Percentiles rank a stretch among this genome's conserved stretches.
Conservation (phyloP, 768 basidiomycete species). For the Lepiota venenata region DNA sequence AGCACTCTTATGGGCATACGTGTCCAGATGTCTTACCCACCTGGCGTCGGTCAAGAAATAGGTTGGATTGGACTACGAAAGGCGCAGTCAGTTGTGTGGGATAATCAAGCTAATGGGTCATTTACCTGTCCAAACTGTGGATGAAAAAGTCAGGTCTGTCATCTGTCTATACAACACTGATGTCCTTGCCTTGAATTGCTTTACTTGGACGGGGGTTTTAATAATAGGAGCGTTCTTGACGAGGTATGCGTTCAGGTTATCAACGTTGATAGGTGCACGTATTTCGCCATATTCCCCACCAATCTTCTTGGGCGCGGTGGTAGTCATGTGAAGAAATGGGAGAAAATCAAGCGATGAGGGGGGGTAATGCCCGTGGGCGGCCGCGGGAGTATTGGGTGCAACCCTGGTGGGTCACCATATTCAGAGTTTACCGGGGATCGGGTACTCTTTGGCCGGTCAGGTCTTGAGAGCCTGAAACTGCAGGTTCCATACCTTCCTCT, state of each 20-base stretch:
- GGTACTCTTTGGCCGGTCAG: conserved; percentile 1
- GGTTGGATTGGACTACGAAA: conserved; percentile 84
- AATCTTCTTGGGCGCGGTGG: conserved; percentile 38
- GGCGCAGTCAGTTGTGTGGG: conserved; percentile 2
- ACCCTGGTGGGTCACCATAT: too few species aligned
- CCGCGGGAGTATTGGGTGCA: not conserved
- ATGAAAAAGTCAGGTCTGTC: not conserved
- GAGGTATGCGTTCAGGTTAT: conserved; percentile 66
- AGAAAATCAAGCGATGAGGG: not conserved
- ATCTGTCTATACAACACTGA: not conserved
- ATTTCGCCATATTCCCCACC: conserved; percentile 78
- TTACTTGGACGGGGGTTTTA: conserved; percentile 65
- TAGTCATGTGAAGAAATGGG: conserved; percentile 17
- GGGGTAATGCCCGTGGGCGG: too few species aligned
- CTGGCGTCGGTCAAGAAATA: conserved; percentile 84
- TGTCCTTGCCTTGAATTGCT: conserved; percentile 85
- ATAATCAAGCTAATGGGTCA: not conserved
- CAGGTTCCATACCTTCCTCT: not conserved
- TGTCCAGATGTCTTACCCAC: conserved; percentile 34
- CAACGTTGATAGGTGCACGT: conserved; percentile 65
- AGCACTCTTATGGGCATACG: not conserved
- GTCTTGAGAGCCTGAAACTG: not conserved
- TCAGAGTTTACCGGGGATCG: not conserved
- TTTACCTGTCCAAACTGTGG: conserved; percentile 82
- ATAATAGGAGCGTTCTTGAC: conserved; percentile 49